Percentiles rank a stretch among this genome's conserved stretches.
These are phyloP conservation scores for Datura wrightii DNA, from an alignment of 257 asterid species.

Conservation along the genomic window DNA sequence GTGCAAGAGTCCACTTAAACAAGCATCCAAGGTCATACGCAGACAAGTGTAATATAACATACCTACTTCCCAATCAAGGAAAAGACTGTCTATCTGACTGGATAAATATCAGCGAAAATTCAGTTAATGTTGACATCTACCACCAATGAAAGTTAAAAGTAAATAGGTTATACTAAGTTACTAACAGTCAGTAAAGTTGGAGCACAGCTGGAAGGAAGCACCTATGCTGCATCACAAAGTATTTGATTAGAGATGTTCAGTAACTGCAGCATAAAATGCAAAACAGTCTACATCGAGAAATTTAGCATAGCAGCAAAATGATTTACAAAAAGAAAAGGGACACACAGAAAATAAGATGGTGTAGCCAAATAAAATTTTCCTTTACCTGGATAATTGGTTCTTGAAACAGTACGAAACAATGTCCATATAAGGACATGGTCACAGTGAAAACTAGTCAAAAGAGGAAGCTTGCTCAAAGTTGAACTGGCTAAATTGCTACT, in stretches of 20 bases:
- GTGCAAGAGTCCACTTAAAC: conserved; percentile 18
- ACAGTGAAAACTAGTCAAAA: background rate
- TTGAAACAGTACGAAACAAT: background rate
- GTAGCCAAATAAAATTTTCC: background rate
- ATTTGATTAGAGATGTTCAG: conserved; percentile 3
- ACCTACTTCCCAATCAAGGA: conserved; percentile 11
- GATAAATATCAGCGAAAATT: background rate
- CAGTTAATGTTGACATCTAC: background rate
- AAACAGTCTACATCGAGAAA: background rate
- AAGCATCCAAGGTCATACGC: background rate
- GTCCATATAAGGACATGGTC: background rate
- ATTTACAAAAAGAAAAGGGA: background rate
- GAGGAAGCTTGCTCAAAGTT: conserved; percentile 13
- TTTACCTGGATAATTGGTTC: background rate
- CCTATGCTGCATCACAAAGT: background rate
- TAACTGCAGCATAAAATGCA: conserved; percentile 5
- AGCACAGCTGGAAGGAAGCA: conserved; percentile 25
- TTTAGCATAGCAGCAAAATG: background rate
- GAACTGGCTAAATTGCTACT: conserved; percentile 3
- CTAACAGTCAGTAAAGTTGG: background rate
- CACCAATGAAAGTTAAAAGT: conserved; percentile 4
- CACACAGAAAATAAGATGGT: background rate
- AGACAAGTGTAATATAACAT: background rate
- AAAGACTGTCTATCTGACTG: background rate
- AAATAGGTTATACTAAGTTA: background rate